These are phyloP conservation scores for Simmondsia chinensis DNA, from an alignment of 148 eudicot species.

Conservation along the genomic window DNA sequence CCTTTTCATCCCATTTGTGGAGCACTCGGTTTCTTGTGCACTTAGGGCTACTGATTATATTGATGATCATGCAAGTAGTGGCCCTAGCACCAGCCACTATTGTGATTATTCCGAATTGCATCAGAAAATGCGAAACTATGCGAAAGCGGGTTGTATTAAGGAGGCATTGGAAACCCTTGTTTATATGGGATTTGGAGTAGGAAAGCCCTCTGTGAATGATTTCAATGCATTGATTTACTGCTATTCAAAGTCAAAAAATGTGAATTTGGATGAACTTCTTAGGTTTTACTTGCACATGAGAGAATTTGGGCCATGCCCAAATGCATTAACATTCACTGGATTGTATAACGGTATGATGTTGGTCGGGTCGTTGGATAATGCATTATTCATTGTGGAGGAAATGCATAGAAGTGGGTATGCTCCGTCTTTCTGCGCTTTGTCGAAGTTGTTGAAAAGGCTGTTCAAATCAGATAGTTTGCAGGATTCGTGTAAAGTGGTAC, in stretches of 20 bases:
- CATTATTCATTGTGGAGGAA: conserved; percentile 22
- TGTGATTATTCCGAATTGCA: conserved; percentile 18
- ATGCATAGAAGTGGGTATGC: conserved; percentile 36
- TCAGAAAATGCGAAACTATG: conserved; percentile 28
- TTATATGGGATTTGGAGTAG: conserved; percentile 18
- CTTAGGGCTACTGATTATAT: conserved; percentile 7
- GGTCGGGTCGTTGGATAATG: conserved; percentile 16
- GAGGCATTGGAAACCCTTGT: conserved; percentile 31
- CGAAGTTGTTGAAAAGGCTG: conserved; percentile 29
- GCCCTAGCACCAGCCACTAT: conserved; percentile 9
- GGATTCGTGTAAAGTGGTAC: conserved; percentile 20
- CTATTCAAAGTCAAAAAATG: conserved; percentile 29
- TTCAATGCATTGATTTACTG: conserved; percentile 40
- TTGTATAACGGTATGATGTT: conserved; percentile 41
- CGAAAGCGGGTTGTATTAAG: conserved; percentile 25
- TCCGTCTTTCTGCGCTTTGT: conserved; percentile 33
- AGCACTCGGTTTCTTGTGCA: conserved; percentile 19
- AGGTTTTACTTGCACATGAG: conserved; percentile 27
- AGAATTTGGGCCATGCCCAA: conserved; percentile 31
- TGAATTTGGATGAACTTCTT: conserved; percentile 20
- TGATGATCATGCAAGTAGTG: conserved; percentile 5
- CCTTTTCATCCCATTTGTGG: conserved; percentile 6
- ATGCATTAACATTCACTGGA: conserved; percentile 31
- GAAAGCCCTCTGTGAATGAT: conserved; percentile 38
- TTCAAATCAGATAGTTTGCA: conserved; percentile 20